Evolutionary conservation across 768 basidiomycete species (phyloP), one percentile per base, ranked within the genome.

Genomic region (Tricholoma flavovirens): DNA sequence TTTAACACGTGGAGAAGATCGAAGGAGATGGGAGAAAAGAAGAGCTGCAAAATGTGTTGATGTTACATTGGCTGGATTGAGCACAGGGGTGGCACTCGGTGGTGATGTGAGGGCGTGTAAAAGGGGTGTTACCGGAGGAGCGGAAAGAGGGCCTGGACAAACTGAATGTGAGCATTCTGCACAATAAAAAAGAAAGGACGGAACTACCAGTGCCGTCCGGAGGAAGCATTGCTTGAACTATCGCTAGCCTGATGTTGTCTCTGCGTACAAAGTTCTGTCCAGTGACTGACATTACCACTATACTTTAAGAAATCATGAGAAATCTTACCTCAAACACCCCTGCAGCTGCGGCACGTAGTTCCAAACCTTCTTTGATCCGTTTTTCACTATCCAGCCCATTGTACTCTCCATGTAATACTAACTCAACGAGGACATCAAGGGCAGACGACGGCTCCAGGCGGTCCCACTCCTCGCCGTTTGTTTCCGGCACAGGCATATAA

Each of bases 391-490:
- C 81, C 51, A 77, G 60, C n/a, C 87, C 84, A 62, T 87, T 84
- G 67, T 91, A 89, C 73, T 97, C 95, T 1, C 95, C 96, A 55
- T 96, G 87, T 36, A 98, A 74, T 10, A 84, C 84, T 14, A 93
- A 78, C 58, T 90, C 87, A 0, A 96, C 83, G 10, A 97, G 78
- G 0, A 83, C 88, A 57, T 94, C 88, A 5, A 96, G 78, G 0
- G 90, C 90, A 3, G 90, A 86, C 14, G 88, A 81, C 4, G 83
- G 77, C 57, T 93, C 89, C 21, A 96, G 69, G 19, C 93, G 81
- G 67, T 95, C 91, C 91, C 91, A 93, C 66, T 96, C 93, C 71
- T 96, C 93, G 7, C 92, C 92, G 58, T 90, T 81, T 54, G 95
- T 81, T 69, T 91, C 83, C 56, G 90, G 83, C 42, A 88, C 83